Base-by-base conservation (phyloP, 202 grass and related monocot species). In the Setaria viridis region DNA sequence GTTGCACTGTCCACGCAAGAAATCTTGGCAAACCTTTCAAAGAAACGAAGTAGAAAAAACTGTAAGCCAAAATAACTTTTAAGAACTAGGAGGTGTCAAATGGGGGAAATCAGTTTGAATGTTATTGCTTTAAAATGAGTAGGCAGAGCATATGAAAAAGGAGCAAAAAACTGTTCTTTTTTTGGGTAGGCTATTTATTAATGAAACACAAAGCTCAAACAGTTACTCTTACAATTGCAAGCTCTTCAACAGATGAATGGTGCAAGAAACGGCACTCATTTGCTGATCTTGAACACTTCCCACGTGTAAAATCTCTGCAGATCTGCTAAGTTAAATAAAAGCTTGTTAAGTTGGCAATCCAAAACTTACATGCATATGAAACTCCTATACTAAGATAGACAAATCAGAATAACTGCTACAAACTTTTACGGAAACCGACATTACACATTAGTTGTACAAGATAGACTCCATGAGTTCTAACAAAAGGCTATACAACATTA, bases 21-120 rank as follows among this genome's bases (percentile, higher is more conserved):
- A 94, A 87, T 94, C 92, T 89, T 94, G 92, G 84, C 89, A 94
- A 85, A 79, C 89, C 92, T 94, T 62, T 47, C 11, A 68, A 84
- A 17, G 30, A 80, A 51, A 77, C 9, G 71, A 20, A 54, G 9
- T 42, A 69, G 20, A 75, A 32, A 32, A 70, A 48, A 37, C 2
- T 62, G 80, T 82, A 13, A 76, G 60, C 8, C 25, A 70, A 80
- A 54, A 62, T 67, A 60, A 1, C 0, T 43, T 79, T 54, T 14
- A 84, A 63, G 13, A 70, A 56, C 72, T 83, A 87, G 74, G 29
- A 63, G 49, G 17, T 39, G 57, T 58, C 39, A 85, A 51, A 77
- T 72, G 30, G 16, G 29, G 6, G 17, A 15, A 56, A 56, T 67
- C 41, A 21, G 49, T 63, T 62, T 53, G 34, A 56, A 63, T 21